These are phyloP conservation scores for Fomitopsis palustris DNA, from an alignment of 1,284 basidiomycete species.

Conservation along the genomic window DNA sequence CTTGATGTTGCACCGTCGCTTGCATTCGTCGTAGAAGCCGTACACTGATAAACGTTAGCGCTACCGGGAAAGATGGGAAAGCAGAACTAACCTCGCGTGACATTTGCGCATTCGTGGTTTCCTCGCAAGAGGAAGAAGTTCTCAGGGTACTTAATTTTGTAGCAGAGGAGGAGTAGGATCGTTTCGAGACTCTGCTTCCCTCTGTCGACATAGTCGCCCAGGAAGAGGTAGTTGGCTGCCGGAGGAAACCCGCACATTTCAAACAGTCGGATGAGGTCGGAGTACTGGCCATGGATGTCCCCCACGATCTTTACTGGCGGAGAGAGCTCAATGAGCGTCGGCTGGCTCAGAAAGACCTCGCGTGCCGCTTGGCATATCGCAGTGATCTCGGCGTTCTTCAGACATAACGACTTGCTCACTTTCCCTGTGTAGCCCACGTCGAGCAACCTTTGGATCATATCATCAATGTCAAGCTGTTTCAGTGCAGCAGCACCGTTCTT, in stretches of 20 bases:
- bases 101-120: conserved; percentile 99
- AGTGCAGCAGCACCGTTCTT: conserved; percentile 49
- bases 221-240: conserved; percentile 95
- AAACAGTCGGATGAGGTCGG: conserved; percentile 96
- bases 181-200: conserved; percentile 99
- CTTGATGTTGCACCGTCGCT: conserved; percentile 98
- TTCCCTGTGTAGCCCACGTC: conserved; percentile 99
- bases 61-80: conserved; percentile 12
- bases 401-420: conserved; percentile 92
- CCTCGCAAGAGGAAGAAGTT: conserved; percentile 98
- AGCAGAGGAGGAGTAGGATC: conserved; percentile 93
- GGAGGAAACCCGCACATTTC: conserved; percentile 99
- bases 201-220: conserved; percentile 98
- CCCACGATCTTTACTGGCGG: conserved; percentile 99
- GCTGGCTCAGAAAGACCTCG: conserved; percentile 95
- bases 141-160: conserved; percentile 99
- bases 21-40: conserved; percentile 99
- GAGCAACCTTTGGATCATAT: conserved; percentile 95
- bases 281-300: conserved; percentile 98
- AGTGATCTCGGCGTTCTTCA: conserved; percentile 97
- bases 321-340: conserved; percentile 95
- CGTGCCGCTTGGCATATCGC: conserved; percentile 96
- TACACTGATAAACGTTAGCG: conserved; percentile 64
- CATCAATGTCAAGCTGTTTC: conserved; percentile 89
- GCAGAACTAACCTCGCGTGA: conserved; percentile 80